phyloP scores from a whole-genome alignment of 2,329 filamentous ascomycete genomes.

The Epichloe coenophiala region DNA sequence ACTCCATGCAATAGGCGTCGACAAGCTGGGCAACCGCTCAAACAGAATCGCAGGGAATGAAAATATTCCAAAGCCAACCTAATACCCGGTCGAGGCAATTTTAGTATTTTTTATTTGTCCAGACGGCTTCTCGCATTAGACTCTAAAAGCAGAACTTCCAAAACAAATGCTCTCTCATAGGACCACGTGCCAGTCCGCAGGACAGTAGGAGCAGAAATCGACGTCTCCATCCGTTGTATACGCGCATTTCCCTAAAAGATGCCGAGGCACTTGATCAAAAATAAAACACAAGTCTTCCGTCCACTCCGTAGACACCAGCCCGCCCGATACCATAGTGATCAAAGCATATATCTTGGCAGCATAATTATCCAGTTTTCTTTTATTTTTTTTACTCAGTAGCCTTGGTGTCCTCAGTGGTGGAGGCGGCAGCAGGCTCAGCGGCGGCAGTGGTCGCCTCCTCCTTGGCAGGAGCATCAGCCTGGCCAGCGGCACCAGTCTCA shows the following conservation, averaged over 20 bases:
- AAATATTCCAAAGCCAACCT: not conserved
- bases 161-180: conserved; percentile 30
- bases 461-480: conserved; percentile 33
- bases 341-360: conserved; percentile 16
- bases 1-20: not conserved
- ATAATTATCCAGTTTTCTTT: conserved; percentile 9
- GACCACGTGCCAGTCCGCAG: conserved; percentile 25
- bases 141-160: conserved; percentile 41
- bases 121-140: conserved; percentile 40
- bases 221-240: conserved; percentile 22
- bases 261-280: conserved; percentile 35
- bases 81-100: conserved; percentile 22
- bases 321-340: conserved; percentile 28
- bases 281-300: conserved; percentile 45
- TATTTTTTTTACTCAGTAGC: conserved; percentile 39
- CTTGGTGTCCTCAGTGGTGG: conserved; percentile 54
- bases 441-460: conserved; percentile 37
- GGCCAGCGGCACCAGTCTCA: conserved; percentile 50
- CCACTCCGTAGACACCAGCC: conserved; percentile 53
- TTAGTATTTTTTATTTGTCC: conserved; percentile 42
- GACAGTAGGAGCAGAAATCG: conserved; percentile 23
- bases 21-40: not conserved
- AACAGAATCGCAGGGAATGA: not conserved
- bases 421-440: conserved; percentile 43
- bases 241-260: conserved; percentile 34